phyloP scores from a whole-genome alignment of 495 filamentous ascomycete genomes.

The Letharia columbiana region DNA sequence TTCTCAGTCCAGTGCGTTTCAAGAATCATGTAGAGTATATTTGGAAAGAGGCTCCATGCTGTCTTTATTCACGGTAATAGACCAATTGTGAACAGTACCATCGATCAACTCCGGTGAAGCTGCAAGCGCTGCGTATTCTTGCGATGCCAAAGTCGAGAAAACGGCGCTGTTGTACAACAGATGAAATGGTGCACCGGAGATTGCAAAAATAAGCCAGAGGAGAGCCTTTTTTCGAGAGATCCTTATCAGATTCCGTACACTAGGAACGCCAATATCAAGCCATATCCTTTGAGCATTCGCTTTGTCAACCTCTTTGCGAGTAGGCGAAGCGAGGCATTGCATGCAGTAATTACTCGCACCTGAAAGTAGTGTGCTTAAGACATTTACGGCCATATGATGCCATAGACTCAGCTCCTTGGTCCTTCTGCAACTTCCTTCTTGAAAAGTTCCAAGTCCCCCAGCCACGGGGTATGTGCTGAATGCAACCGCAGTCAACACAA shows the following conservation, averaged over 20 bases:
- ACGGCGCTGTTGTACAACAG: slow-evolving; percentile 26
- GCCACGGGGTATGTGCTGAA: too few species aligned
- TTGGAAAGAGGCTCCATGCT: neutral
- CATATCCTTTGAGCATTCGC: slow-evolving; percentile 33
- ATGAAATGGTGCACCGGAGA: slow-evolving; percentile 14
- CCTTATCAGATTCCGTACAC: slow-evolving; percentile 16
- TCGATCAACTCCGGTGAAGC: slow-evolving; percentile 1
- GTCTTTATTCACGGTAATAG: neutral
- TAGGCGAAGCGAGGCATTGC: slow-evolving; percentile 21
- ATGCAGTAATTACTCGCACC: slow-evolving; percentile 36
- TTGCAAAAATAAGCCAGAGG: slow-evolving; percentile 12
- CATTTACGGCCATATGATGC: slow-evolving; percentile 13
- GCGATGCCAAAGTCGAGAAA: slow-evolving; percentile 26
- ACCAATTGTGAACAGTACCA: neutral
- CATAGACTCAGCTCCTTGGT: too few species aligned
- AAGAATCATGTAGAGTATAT: slow-evolving; percentile 23
- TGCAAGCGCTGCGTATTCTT: slow-evolving; percentile 20
- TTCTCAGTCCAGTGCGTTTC: slow-evolving; percentile 23
- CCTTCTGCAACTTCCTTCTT: too few species aligned
- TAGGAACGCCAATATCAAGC: slow-evolving; percentile 23
- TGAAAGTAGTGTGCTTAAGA: slow-evolving; percentile 33
- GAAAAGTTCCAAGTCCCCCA: too few species aligned
- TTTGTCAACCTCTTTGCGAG: slow-evolving; percentile 33
- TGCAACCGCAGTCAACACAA: too few species aligned
- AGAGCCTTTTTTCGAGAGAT: neutral